Evolutionary conservation across 176 grass and related monocot genomes (phyloP), one percentile per base, ranked within the genome.

Genomic region (Melocanna baccifera): DNA sequence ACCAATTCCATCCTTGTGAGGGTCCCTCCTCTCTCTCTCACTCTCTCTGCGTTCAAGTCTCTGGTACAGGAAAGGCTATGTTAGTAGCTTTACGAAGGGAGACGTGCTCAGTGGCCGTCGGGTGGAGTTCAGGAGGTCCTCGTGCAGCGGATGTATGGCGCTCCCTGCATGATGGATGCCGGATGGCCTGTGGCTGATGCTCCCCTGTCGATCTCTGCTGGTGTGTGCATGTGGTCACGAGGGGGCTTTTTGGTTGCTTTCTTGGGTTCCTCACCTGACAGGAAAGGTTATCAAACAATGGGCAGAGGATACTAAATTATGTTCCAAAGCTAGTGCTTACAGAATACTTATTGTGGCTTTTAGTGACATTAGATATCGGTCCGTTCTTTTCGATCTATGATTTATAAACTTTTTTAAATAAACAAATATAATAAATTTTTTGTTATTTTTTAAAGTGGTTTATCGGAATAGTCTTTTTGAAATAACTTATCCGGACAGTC

Each of bases 1-100:
- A 1, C 73, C 30, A 57, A 18, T 66, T 66, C 37, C 67, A 70
- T 12, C 34, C 15, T 6, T 41, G 42, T 12, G 43, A 30, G 70
- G 71, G 16, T 4, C 32, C 68, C 41, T 9, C 12, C 22, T 22
- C 43, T 25, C 69, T 29, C 26, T 37, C 15, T 29, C n/a, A n/a
- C 29, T 43, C 18, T 48, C 8, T 18, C 58, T 9, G 47, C 16
- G 47, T 72, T 72, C 42, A 22, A 16, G 42, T 18, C 5, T 51
- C 61, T 81, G 34, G 65, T 29, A 42, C 52, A 73, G 42, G 30
- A 48, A 62, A 83, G 68, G 81, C 53, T 37, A 83, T 13, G 28
- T 51, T 83, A 64, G 81, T 83, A 73, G 81, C 81, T 72, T 23
- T 83, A 42, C 67, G 4, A 46, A 61, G 53, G 34, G n/a, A 26